A percentile compares a stretch with the other conserved stretches of the same genome.
Evolutionary conservation across 2,329 filamentous ascomycete species (phyloP).

Genomic region (Fonsecaea nubica): DNA sequence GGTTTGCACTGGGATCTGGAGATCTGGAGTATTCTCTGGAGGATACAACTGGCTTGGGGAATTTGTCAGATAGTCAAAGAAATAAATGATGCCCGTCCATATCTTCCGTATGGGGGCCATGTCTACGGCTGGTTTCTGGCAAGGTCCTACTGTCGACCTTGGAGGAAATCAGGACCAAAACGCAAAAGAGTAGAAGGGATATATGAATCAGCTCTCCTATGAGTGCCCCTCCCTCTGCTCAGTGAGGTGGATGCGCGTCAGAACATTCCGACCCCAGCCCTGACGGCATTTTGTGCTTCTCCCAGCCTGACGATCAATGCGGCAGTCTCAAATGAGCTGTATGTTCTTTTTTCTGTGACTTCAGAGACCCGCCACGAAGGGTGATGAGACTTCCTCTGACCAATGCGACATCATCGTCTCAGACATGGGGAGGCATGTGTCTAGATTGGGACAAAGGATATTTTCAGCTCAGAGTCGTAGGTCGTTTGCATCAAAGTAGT

Average conservation of each 20-base stretch:
- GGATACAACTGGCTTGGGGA: neutral
- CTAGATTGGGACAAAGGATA: neutral
- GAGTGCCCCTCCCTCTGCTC: neutral
- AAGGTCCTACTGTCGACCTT: neutral
- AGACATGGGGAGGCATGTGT: neutral
- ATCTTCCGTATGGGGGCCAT: neutral
- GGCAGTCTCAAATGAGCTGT: neutral
- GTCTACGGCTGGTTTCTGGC: neutral
- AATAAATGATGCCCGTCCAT: slow-evolving; percentile 1
- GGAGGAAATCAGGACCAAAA: neutral
- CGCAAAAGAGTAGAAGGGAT: neutral
- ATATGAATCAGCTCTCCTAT: neutral
- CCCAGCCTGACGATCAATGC: neutral
- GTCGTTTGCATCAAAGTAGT: neutral
- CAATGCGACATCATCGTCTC: neutral
- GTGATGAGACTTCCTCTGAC: neutral
- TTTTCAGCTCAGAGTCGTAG: neutral
- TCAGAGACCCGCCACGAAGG: neutral
- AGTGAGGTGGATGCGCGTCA: neutral
- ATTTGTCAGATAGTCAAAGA: slow-evolving; percentile 1
- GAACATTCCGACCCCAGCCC: neutral
- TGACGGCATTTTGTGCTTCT: neutral
- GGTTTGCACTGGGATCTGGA: neutral
- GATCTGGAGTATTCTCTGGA: slow-evolving; percentile 2
- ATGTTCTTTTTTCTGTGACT: neutral